phyloP scores from a whole-genome alignment of 192 early-diverging fungal species.

The Backusella mclennaniae region DNA sequence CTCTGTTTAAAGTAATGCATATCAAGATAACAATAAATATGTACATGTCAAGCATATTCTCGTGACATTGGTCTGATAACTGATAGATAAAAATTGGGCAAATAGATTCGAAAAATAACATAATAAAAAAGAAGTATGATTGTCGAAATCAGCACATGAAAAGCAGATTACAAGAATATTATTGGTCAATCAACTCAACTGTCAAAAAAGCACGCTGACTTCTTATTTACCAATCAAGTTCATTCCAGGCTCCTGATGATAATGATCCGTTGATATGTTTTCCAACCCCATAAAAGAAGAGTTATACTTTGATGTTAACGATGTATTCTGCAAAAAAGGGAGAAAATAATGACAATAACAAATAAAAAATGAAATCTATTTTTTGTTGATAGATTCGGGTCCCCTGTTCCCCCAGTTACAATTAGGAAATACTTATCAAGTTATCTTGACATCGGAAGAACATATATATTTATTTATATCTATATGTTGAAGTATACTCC shows the following conservation, averaged over 20 bases:
- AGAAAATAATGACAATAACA: background rate
- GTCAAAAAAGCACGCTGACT: background rate
- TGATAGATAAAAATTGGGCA: background rate
- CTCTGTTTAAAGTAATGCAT: background rate
- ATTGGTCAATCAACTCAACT: background rate
- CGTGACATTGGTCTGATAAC: background rate
- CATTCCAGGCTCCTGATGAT: background rate
- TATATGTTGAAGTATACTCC: background rate
- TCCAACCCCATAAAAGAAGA: background rate
- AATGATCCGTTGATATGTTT: background rate
- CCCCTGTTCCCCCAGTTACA: background rate
- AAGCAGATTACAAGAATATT: background rate
- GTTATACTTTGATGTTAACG: background rate
- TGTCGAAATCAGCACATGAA: background rate
- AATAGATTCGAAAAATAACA: background rate
- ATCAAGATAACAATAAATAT: background rate
- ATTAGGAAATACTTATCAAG: background rate
- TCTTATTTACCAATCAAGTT: background rate
- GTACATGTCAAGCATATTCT: slow-evolving; percentile 1
- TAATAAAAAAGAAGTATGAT: background rate
- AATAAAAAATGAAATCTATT: background rate
- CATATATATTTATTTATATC: background rate
- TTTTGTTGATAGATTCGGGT: background rate
- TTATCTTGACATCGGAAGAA: background rate
- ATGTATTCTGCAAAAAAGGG: background rate